phyloP scores from a whole-genome alignment of 208 protist species.

The Leishmania guyanensis region DNA sequence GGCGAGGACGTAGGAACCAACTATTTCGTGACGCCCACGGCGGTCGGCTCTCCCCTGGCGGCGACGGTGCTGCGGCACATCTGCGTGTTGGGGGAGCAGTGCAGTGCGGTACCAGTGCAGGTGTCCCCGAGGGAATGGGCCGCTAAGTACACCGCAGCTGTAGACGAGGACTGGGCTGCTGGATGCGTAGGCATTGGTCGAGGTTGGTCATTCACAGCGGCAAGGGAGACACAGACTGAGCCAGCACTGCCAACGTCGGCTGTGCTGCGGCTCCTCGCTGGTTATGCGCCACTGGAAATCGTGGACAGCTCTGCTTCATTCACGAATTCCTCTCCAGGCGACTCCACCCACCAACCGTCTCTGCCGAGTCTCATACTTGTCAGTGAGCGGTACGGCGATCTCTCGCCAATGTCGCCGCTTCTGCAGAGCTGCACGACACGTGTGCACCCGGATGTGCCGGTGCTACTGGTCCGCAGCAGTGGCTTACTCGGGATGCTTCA shows the following conservation, averaged over 20 bases:
- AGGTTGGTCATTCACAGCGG: not conserved
- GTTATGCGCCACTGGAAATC: not conserved
- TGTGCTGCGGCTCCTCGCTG: constrained; percentile 3
- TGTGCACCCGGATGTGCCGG: constrained; percentile 43
- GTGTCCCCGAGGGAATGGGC: constrained; percentile 44
- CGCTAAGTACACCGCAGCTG: constrained; percentile 25
- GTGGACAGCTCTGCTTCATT: not conserved
- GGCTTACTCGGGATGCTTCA: constrained; percentile 93
- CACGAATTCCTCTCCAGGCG: not conserved
- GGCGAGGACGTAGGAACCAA: constrained; percentile 92
- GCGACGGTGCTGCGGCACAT: constrained; percentile 70
- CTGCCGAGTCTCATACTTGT: constrained; percentile 40
- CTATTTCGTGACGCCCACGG: constrained; percentile 90
- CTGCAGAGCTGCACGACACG: constrained; percentile 12
- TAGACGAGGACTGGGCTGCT: constrained; percentile 16
- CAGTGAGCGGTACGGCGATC: constrained; percentile 47
- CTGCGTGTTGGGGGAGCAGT: constrained; percentile 85
- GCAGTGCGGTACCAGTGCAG: constrained; percentile 39
- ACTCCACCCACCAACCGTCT: not conserved
- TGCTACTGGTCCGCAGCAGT: constrained; percentile 81
- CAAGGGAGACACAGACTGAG: not conserved
- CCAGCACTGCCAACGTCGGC: not conserved
- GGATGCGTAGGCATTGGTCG: not conserved
- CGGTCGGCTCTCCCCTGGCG: constrained; percentile 69
- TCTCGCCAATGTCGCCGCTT: constrained; percentile 40